Base-by-base conservation (phyloP, 2,329 filamentous ascomycete species). In the Sporothrix dimorphospora region DNA sequence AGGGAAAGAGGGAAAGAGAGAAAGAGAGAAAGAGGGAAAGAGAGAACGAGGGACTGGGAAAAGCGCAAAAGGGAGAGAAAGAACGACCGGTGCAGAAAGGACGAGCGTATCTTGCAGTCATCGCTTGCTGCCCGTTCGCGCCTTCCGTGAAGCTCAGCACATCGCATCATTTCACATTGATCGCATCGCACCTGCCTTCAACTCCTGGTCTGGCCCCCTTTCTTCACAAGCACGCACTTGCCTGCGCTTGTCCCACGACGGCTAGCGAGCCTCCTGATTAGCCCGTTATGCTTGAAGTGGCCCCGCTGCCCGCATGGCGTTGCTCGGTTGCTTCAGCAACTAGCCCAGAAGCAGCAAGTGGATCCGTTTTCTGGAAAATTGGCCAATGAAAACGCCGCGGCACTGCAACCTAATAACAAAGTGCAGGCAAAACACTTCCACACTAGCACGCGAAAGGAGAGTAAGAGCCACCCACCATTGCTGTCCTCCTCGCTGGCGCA, bases 291-390 rank as follows among this genome's bases (percentile, higher is more conserved):
- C 71, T 70, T 72, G 66, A 55, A 45, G 8, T 19, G 21, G 65
- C 38, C 66, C 65, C 66, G 45, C 55, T 30, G 12, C 42, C 45
- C 71, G 27, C 57, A 70, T 24, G 19, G 19, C 38, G 27, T 53
- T 47, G 66, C 49, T 61, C 66, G 57, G 73, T 75, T 75, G 73
- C 73, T 75, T 73, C 34, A 72, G 73, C 72, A 75, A 75, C 73
- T 75, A 70, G 63, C 70, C 70, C n/a, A 42, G 40, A 72, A 30
- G n/a, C 4, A 65, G 69, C 34, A 70, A 61, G 71, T 68, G 71
- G 73, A n/a, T 14, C 69, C 9, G 19, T 34, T 6, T 40, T 4
- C 1, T n/a, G 16, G 38, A 8, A 24, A 40, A 65, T 72, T 72
- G 66, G 14, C 71, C 71, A 74, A 74, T 72, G 2, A 40, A 34